These are phyloP conservation scores for Diospyros lotus DNA, from an alignment of 148 eudicot genomes.

Conservation along the genomic window DNA sequence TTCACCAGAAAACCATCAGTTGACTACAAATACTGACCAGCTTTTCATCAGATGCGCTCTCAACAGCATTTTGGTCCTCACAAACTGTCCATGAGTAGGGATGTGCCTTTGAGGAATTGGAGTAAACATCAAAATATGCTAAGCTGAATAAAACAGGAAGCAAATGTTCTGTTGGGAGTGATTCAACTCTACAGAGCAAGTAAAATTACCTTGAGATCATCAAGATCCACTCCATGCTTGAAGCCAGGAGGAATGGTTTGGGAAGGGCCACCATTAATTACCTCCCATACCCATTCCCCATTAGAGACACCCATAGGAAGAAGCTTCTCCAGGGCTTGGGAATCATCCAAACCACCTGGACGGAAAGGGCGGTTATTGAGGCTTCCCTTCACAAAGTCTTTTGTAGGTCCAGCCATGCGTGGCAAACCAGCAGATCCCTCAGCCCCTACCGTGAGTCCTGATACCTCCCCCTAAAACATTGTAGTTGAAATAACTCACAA, in stretches of 20 bases:
- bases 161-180: neutral
- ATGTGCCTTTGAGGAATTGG: conserved; percentile 48
- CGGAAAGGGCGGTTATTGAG: conserved; percentile 87
- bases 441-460: conserved; percentile 61
- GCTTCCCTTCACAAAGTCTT: conserved; percentile 94
- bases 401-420: conserved; percentile 80
- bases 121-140: conserved; percentile 9
- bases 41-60: conserved; percentile 38
- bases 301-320: conserved; percentile 73
- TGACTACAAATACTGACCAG: conserved; percentile 39
- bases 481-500: conserved; percentile 18
- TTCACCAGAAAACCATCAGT: neutral
- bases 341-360: conserved; percentile 87
- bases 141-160: neutral
- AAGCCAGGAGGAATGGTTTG: conserved; percentile 72
- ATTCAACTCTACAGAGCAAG: conserved; percentile 11
- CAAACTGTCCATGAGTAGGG: conserved; percentile 60
- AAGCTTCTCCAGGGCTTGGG: conserved; percentile 58
- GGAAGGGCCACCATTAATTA: conserved; percentile 73
- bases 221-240: conserved; percentile 76
- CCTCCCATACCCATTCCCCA: conserved; percentile 86
- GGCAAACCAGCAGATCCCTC: conserved; percentile 77
- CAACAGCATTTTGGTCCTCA: conserved; percentile 28
- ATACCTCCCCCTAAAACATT: conserved; percentile 64
- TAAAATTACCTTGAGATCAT: conserved; percentile 61